Evolutionary conservation across 2,329 filamentous ascomycete genomes (phyloP).

Genomic region (Lachnellula arida): DNA sequence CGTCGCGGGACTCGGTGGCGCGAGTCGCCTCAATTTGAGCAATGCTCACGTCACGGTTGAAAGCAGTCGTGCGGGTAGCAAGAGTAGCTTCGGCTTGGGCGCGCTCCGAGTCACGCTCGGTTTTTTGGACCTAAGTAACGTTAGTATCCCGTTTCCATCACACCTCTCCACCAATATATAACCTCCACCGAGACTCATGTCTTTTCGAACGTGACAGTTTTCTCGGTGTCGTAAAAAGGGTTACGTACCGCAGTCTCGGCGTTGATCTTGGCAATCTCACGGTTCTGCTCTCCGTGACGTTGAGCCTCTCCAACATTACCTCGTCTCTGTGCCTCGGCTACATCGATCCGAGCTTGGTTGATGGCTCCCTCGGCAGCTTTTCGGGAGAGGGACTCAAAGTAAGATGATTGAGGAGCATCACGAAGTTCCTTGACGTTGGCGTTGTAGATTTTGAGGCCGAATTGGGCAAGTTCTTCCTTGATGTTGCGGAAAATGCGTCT

Average conservation of each 20-base stretch:
- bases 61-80: constrained; percentile 65
- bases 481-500: constrained; percentile 60
- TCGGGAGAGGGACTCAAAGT: constrained; percentile 75
- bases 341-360: constrained; percentile 70
- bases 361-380: constrained; percentile 83
- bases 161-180: too few relatives aligned
- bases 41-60: constrained; percentile 70
- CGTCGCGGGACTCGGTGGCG: constrained; percentile 69
- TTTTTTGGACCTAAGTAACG: constrained; percentile 78
- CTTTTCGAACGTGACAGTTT: constrained; percentile 47
- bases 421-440: constrained; percentile 82
- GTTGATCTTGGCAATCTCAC: constrained; percentile 83
- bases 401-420: constrained; percentile 75
- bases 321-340: constrained; percentile 57
- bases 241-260: constrained; percentile 67
- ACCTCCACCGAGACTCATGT: constrained; percentile 52
- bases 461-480: constrained; percentile 65
- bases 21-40: constrained; percentile 70
- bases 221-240: too few relatives aligned
- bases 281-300: constrained; percentile 74
- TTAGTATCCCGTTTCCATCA: not conserved
- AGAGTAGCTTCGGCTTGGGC: constrained; percentile 73
- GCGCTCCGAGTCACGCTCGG: constrained; percentile 77
- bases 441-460: constrained; percentile 69
- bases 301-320: constrained; percentile 75